Conservation (phyloP, 768 basidiomycete species). For the Termitomyces sp. region DNA sequence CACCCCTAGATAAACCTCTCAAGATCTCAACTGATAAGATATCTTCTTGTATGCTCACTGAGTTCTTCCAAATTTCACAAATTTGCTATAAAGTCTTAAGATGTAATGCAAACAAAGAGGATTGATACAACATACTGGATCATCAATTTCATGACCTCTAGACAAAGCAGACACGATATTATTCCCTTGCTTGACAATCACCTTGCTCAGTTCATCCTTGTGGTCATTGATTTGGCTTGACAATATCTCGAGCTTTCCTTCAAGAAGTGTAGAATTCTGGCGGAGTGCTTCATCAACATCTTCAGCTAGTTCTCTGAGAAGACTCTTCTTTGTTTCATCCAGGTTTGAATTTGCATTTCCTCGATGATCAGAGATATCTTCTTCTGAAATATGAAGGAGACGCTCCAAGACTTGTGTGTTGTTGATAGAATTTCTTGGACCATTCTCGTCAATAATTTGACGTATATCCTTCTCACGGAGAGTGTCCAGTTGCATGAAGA, state of each 20-base stretch:
- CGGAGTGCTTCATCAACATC: no score
- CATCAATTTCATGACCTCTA: background rate
- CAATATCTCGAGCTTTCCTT: background rate
- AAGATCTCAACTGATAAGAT: background rate
- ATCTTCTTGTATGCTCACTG: background rate
- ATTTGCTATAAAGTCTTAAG: background rate
- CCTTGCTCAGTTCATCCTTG: background rate
- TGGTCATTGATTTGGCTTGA: background rate
- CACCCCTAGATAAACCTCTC: background rate
- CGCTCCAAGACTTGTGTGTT: background rate
- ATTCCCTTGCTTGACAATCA: background rate
- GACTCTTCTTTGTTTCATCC: background rate
- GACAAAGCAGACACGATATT: no score
- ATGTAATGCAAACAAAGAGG: background rate
- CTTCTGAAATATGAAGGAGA: background rate
- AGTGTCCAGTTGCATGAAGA: background rate
- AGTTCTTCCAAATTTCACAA: background rate
- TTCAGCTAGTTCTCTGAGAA: background rate
- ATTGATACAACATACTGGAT: background rate
- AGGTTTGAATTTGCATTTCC: background rate
- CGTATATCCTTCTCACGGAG: slow-evolving; percentile 1
- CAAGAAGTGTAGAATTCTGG: background rate
- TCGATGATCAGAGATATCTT: background rate
- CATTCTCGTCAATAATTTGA: background rate
- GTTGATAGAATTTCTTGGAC: background rate